Evolutionary conservation across 2,329 filamentous ascomycete species (phyloP), one percentile per base, ranked within the genome.

Genomic region (Elsinoe perseae): DNA sequence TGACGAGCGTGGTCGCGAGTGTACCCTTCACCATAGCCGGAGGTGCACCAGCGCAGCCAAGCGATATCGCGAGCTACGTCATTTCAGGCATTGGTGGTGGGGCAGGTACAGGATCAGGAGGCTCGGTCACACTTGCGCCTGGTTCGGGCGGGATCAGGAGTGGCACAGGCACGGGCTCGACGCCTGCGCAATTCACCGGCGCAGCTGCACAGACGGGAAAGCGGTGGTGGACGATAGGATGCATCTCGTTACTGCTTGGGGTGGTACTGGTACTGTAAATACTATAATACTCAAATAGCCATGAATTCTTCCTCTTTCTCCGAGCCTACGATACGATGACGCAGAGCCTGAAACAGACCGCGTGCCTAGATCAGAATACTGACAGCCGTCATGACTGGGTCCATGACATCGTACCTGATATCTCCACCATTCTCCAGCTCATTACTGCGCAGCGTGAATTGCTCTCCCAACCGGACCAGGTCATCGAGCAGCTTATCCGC

Each of bases 401-500:
- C 48, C 48, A 52, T 52, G 16, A 52, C 48, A 52, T 52, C 48
- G 25, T 52, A 52, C 48, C 48, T 52, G 1, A 52, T 9, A 28
- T 52, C 48, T 3, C 48, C 48, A 10, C 23, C 48, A n/a, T 14
- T 52, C 48, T 52, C 48, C 48, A 52, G 25, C 48, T 52, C 66
- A 48, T 54, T 60, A n/a, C 64, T 64, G 4, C 66, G 65, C 57
- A 62, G 60, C 54, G 64, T 65, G 38, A 52, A 52, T 16, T 6
- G 10, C 36, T 59, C 62, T 57, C 66, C 65, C 30, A 70, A 58
- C 56, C 57, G 59, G 56, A 63, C 61, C 50, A 72, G 42, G 6
- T 64, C 64, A 6, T 48, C 38, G 56, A 69, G 70, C 42, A 72
- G 58, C 54, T 42, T 54, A 59, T 65, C 60, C 40, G 64, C 68